Conservation (phyloP, 2,329 filamentous ascomycete genomes). For the Curvularia eragrostidis region DNA sequence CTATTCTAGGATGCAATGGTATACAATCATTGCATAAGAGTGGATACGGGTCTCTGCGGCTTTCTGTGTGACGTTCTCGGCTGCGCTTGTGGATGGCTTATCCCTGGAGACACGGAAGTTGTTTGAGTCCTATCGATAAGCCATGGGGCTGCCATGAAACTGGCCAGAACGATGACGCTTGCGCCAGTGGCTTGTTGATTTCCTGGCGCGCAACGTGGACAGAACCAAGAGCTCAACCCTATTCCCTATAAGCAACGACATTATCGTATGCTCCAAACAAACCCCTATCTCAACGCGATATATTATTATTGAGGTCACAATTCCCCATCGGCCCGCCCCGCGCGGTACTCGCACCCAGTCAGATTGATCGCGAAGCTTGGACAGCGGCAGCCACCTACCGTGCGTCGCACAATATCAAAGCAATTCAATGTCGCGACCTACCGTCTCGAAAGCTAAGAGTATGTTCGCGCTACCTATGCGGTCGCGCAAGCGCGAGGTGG, state of each 20-base stretch:
- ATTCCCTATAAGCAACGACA: constrained; percentile 1
- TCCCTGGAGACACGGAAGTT: not conserved
- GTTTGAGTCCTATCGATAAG: constrained; percentile 23
- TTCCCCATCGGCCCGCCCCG: not conserved
- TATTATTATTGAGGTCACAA: not conserved
- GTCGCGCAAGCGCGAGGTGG: not conserved
- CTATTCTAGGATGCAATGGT: constrained; percentile 17
- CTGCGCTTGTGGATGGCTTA: not conserved
- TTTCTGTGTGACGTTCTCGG: not conserved
- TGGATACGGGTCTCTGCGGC: not conserved
- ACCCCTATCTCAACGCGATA: constrained; percentile 7
- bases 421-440: constrained; percentile 40
- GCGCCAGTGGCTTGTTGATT: constrained; percentile 15
- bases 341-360: not conserved
- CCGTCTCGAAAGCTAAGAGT: constrained; percentile 40
- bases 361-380: constrained; percentile 9
- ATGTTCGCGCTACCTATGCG: constrained; percentile 2
- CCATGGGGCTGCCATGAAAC: not conserved
- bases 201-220: constrained; percentile 28
- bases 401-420: constrained; percentile 2
- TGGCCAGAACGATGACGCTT: constrained; percentile 18
- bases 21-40: not conserved
- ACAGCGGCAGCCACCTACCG: constrained; percentile 2
- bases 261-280: not conserved
- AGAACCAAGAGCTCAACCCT: constrained; percentile 16